Percentiles rank a stretch among this genome's conserved stretches.
These are phyloP conservation scores for Bassia scoparia DNA, from an alignment of 148 eudicot genomes.

Conservation along the genomic window DNA sequence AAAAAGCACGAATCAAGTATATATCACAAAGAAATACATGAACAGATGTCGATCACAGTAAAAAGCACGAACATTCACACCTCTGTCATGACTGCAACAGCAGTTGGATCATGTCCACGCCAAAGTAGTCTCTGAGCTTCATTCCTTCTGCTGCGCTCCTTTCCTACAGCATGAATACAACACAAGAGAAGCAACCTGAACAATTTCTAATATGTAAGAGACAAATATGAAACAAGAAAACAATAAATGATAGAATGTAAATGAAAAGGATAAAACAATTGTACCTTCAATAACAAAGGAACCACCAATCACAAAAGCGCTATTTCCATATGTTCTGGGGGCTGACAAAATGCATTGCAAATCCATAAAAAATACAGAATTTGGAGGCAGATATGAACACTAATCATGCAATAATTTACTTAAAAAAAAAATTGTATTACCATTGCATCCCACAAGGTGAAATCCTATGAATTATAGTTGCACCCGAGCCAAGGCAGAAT, in stretches of 20 bases:
- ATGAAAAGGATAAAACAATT: slow-evolving; percentile 1
- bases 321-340: slow-evolving; percentile 72
- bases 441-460: slow-evolving; percentile 86
- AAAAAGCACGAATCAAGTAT: too few relatives aligned
- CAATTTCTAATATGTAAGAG: slow-evolving; percentile 7
- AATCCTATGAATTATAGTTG: slow-evolving; percentile 89
- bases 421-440: slow-evolving; percentile 33
- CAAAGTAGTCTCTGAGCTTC: slow-evolving; percentile 88
- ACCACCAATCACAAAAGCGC: slow-evolving; percentile 98
- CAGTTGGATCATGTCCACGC: slow-evolving; percentile 99
- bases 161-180: slow-evolving; percentile 94
- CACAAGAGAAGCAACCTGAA: slow-evolving; percentile 88
- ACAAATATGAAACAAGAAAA: neutral
- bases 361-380: neutral
- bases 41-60: too few relatives aligned
- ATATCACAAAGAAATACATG: too few relatives aligned
- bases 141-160: slow-evolving; percentile 99
- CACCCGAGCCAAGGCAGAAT: slow-evolving; percentile 96
- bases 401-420: neutral
- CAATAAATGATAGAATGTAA: slow-evolving; percentile 12
- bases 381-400: neutral
- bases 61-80: slow-evolving; percentile 31
- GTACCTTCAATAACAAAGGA: slow-evolving; percentile 91
- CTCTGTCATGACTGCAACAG: slow-evolving; percentile 99
- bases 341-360: slow-evolving; percentile 38